Evolutionary conservation across 495 filamentous ascomycete genomes (phyloP).

Genomic region (Aspergillus homomorphus): DNA sequence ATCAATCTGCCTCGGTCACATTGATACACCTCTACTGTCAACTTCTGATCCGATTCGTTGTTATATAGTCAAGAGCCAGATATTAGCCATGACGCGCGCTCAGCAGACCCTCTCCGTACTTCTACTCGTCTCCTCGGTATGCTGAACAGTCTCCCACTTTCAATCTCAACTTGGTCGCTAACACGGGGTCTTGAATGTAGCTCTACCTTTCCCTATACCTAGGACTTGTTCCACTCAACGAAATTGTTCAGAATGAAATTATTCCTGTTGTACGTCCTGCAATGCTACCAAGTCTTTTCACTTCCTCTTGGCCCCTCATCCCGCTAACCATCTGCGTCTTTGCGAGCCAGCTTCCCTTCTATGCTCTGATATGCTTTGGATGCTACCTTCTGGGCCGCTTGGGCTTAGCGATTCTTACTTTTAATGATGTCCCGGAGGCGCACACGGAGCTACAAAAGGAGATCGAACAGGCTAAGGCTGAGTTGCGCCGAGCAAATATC

Average conservation of each 20-base stretch:
- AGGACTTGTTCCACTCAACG: conserved; percentile 78
- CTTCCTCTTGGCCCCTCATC: neutral
- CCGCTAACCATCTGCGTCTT: neutral
- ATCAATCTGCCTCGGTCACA: neutral
- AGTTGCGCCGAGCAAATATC: conserved; percentile 47
- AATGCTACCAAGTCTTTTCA: neutral
- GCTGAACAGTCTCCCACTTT: conserved; percentile 19
- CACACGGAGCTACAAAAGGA: conserved; percentile 81
- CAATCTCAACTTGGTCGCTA: neutral
- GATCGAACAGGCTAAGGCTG: conserved; percentile 49
- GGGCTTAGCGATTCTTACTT: conserved; percentile 87
- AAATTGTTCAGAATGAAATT: conserved; percentile 53
- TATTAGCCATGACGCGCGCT: conserved; percentile 79
- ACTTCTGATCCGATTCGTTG: neutral
- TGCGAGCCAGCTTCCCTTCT: conserved; percentile 74
- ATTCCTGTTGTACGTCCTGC: conserved; percentile 48
- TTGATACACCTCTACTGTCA: neutral
- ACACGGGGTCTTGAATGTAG: conserved; percentile 1
- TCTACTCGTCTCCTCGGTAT: conserved; percentile 83
- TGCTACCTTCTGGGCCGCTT: conserved; percentile 90
- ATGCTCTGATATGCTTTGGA: conserved; percentile 86
- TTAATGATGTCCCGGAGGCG: conserved; percentile 92
- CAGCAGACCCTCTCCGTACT: conserved; percentile 86
- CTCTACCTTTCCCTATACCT: conserved; percentile 80
- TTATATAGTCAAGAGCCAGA: neutral